phyloP scores from a whole-genome alignment of 345 rosid genomes.

The Eucalyptus cloeziana region DNA sequence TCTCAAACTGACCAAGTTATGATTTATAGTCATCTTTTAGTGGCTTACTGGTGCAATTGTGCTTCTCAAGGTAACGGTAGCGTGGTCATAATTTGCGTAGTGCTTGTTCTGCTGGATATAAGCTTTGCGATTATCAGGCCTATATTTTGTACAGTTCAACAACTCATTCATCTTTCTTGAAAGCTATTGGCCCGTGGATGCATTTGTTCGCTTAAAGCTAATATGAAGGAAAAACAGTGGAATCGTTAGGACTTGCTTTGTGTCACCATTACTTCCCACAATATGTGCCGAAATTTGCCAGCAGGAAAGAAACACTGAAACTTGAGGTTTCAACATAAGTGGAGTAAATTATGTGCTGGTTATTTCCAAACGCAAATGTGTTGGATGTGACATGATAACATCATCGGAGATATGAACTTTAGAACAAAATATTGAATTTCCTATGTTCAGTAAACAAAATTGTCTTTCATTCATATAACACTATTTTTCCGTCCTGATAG shows the following conservation, averaged over 20 bases:
- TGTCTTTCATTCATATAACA: background rate
- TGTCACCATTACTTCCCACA: background rate
- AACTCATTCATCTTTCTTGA: background rate
- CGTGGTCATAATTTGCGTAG: background rate
- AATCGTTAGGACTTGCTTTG: background rate
- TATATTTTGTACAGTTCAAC: background rate
- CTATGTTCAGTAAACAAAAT: background rate
- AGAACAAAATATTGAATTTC: background rate
- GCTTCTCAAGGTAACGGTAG: background rate
- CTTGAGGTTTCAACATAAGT: background rate
- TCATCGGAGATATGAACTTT: rapidly evolving
- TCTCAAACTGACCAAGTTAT: background rate
- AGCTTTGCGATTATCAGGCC: background rate
- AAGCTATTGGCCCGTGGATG: background rate
- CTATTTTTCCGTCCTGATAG: background rate
- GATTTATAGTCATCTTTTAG: background rate
- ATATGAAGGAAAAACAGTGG: background rate
- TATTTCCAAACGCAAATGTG: background rate
- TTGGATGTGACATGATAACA: rapidly evolving
- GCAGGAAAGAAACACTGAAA: background rate
- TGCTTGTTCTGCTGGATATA: background rate
- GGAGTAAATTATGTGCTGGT: background rate
- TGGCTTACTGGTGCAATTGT: background rate
- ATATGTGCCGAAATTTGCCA: background rate
- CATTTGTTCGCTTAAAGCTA: background rate